Percentiles rank a stretch among this genome's conserved stretches.
Evolutionary conservation across 768 basidiomycete species (phyloP).

Genomic region (Calocera cornea): DNA sequence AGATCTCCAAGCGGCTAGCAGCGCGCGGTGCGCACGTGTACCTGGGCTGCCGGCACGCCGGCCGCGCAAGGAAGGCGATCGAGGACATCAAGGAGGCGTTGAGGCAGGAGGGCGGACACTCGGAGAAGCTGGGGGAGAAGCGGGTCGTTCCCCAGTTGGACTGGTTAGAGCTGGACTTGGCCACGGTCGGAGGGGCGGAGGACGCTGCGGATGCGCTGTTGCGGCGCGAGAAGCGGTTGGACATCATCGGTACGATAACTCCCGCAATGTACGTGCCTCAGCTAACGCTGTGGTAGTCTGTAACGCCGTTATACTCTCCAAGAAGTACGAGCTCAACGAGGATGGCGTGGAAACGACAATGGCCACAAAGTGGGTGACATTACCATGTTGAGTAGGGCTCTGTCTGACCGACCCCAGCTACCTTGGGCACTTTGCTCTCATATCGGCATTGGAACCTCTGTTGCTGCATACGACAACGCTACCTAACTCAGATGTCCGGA

Average conservation of each 20-base stretch:
- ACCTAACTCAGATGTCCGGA: slow-evolving; percentile 42
- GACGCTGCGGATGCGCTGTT: slow-evolving; percentile 38
- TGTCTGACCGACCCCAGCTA: slow-evolving; percentile 28
- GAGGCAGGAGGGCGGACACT: slow-evolving; percentile 34
- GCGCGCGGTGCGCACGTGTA: slow-evolving; percentile 29
- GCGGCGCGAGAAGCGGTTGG: slow-evolving; percentile 37
- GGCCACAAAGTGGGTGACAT: slow-evolving; percentile 12
- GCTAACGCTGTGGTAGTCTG: slow-evolving; percentile 31
- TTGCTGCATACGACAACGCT: slow-evolving; percentile 37
- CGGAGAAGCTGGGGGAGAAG: slow-evolving; percentile 24
- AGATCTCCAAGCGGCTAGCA: slow-evolving; percentile 10
- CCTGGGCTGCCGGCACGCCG: slow-evolving; percentile 39
- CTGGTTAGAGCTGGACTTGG: slow-evolving; percentile 41
- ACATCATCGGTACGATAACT: slow-evolving; percentile 34
- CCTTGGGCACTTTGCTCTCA: slow-evolving; percentile 45
- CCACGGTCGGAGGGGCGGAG: slow-evolving; percentile 36
- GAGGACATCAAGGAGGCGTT: slow-evolving; percentile 25
- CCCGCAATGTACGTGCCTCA: neutral
- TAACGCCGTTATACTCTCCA: slow-evolving; percentile 34
- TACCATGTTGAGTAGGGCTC: neutral
- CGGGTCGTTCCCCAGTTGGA: slow-evolving; percentile 17
- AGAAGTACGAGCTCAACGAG: slow-evolving; percentile 12
- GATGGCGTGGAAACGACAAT: slow-evolving; percentile 11
- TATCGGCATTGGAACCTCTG: slow-evolving; percentile 39
- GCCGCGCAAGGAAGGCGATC: slow-evolving; percentile 37